phyloP scores from a whole-genome alignment of 495 filamentous ascomycete species.

The Lasiosphaeria hispida region DNA sequence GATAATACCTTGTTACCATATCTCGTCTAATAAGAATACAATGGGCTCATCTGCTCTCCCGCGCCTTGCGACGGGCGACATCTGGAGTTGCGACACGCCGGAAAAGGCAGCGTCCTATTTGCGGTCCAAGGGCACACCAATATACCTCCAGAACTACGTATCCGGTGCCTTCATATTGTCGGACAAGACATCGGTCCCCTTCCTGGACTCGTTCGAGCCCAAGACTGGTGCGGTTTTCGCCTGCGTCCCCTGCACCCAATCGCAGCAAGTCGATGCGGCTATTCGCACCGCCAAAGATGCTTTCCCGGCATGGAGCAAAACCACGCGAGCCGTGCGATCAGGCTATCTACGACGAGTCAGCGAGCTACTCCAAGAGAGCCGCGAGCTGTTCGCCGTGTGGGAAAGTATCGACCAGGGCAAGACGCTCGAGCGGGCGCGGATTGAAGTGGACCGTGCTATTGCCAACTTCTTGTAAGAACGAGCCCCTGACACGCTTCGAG shows the following conservation, averaged over 20 bases:
- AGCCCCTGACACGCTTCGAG: neutral
- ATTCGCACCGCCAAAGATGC: constrained; percentile 19
- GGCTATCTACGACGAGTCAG: constrained; percentile 19
- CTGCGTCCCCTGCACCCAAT: constrained; percentile 18
- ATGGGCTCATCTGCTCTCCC: neutral
- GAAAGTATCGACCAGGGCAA: constrained; percentile 33
- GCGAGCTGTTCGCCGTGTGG: constrained; percentile 31
- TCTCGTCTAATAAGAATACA: too few relatives aligned
- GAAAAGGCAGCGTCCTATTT: constrained; percentile 18
- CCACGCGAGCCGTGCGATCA: constrained; percentile 21
- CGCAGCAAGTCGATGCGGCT: constrained; percentile 16
- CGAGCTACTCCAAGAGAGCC: constrained; percentile 22
- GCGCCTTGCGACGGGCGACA: neutral
- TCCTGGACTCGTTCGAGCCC: constrained; percentile 22
- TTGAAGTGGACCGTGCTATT: constrained; percentile 27
- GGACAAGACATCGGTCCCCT: neutral
- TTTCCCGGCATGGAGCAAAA: constrained; percentile 28
- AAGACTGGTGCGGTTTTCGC: constrained; percentile 21
- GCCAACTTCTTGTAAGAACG: constrained; percentile 30
- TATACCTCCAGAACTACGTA: constrained; percentile 19
- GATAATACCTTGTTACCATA: too few relatives aligned
- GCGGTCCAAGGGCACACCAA: neutral
- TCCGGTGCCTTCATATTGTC: constrained; percentile 7
- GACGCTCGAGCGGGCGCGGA: constrained; percentile 24
- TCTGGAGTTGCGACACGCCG: constrained; percentile 19